Conservation (phyloP, 805 yeast genomes). For the Spathaspora arborariae region DNA sequence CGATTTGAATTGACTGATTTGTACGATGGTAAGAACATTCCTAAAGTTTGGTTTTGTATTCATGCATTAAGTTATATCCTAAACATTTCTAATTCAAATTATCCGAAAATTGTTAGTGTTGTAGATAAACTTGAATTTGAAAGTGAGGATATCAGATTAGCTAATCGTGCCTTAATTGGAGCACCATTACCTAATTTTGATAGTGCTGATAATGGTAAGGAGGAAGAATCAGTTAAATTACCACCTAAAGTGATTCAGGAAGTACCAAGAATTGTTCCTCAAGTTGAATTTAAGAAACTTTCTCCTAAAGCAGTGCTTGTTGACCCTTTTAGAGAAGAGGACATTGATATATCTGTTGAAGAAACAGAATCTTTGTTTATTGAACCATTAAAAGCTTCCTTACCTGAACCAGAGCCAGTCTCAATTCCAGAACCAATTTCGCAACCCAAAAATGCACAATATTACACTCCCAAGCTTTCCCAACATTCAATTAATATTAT, state of each 20-base stretch:
- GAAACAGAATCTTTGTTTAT: neutral
- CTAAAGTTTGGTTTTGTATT: conserved; percentile 88
- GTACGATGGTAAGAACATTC: conserved; percentile 87
- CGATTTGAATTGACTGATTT: conserved; percentile 89
- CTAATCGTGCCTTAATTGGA: conserved; percentile 68
- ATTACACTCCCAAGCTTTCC: conserved; percentile 7
- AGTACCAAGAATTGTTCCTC: neutral
- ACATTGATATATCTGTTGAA: neutral
- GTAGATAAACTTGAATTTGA: conserved; percentile 61
- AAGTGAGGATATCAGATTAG: conserved; percentile 62
- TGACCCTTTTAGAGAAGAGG: conserved; percentile 7
- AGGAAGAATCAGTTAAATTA: conserved; percentile 18
- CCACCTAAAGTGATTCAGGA: too few relatives aligned
- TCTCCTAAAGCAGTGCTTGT: conserved; percentile 4
- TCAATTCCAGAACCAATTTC: too few relatives aligned
- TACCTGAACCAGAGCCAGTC: neutral
- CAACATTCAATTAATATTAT: conserved; percentile 25
- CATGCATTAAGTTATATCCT: conserved; percentile 83
- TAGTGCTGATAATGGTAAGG: conserved; percentile 29
- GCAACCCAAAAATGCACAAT: neutral
- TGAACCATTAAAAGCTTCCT: neutral
- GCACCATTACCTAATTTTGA: conserved; percentile 73
- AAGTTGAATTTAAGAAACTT: neutral
- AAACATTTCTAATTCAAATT: conserved; percentile 46
- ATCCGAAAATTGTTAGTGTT: conserved; percentile 59